These are phyloP conservation scores for Hibiscus tridactylites DNA, from an alignment of 345 rosid genomes.

Conservation along the genomic window DNA sequence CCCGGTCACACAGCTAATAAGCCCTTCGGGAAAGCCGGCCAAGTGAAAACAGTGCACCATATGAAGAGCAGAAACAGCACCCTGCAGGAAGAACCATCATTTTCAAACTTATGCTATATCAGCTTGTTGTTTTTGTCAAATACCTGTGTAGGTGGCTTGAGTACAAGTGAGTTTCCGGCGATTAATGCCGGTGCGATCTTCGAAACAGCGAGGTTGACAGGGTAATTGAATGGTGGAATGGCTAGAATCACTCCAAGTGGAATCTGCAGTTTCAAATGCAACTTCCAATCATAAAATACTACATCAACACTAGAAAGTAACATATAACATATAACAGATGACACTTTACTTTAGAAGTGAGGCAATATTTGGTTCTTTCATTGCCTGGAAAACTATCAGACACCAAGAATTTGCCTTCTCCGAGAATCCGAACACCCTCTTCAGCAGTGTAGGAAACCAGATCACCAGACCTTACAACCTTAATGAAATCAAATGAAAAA, in stretches of 20 bases:
- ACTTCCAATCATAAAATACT: neutral
- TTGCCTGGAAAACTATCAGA: constrained; percentile 97
- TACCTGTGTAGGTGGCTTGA: constrained; percentile 99
- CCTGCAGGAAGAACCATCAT: constrained; percentile 31
- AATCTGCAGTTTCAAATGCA: constrained; percentile 28
- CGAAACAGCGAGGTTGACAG: constrained; percentile 94
- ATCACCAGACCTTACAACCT: constrained; percentile 99
- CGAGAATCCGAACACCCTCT: constrained; percentile 91
- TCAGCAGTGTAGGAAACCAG: constrained; percentile 87
- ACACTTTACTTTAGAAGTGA: neutral
- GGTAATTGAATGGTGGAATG: constrained; percentile 98
- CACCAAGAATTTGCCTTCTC: constrained; percentile 84
- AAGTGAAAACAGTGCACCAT: constrained; percentile 98
- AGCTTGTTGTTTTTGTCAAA: neutral
- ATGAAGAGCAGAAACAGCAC: constrained; percentile 94
- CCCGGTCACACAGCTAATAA: constrained; percentile 83
- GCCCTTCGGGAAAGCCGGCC: constrained; percentile 96
- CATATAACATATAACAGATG: neutral
- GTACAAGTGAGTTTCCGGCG: constrained; percentile 94
- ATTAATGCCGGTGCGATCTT: constrained; percentile 95
- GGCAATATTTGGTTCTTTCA: constrained; percentile 92
- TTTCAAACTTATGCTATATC: neutral
- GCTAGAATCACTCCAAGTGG: constrained; percentile 90
- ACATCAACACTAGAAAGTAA: neutral
- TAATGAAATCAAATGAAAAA: neutral